These are phyloP conservation scores for Bacterosira constricta DNA, from an alignment of 108 stramenopile genomes.

Conservation along the genomic window DNA sequence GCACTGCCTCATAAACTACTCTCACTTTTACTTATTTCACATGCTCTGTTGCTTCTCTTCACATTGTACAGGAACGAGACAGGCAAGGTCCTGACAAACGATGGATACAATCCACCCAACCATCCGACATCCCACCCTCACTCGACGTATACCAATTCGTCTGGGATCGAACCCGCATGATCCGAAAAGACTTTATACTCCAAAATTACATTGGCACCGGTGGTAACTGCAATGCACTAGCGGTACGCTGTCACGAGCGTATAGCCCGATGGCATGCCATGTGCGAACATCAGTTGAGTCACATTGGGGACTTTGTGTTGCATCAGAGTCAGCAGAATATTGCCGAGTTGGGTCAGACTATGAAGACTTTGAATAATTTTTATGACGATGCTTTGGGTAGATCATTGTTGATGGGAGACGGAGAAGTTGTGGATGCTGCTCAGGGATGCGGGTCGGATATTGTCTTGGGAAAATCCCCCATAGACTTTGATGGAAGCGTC, in stretches of 20 bases:
- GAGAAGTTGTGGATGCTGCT: slow-evolving; percentile 58
- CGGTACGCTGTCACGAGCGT: slow-evolving; percentile 88
- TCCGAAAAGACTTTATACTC: slow-evolving; percentile 88
- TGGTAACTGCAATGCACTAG: slow-evolving; percentile 79
- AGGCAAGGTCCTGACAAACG: slow-evolving; percentile 88
- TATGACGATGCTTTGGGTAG: slow-evolving; percentile 84
- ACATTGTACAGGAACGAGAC: slow-evolving; percentile 65
- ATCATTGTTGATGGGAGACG: slow-evolving; percentile 53
- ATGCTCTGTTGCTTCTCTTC: background rate
- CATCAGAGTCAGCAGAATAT: slow-evolving; percentile 91
- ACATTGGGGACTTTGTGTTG: slow-evolving; percentile 78
- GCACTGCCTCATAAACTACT: background rate
- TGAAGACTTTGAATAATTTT: slow-evolving; percentile 86
- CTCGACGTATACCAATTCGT: slow-evolving; percentile 91
- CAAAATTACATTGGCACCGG: slow-evolving; percentile 91
- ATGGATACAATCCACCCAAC: slow-evolving; percentile 52
- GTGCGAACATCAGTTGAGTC: slow-evolving; percentile 89
- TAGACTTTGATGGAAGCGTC: slow-evolving; percentile 73
- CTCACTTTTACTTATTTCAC: background rate
- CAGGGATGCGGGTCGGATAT: slow-evolving; percentile 72
- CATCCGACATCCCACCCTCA: slow-evolving; percentile 59
- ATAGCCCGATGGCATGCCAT: slow-evolving; percentile 90
- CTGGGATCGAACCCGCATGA: slow-evolving; percentile 89
- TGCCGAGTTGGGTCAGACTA: slow-evolving; percentile 87
- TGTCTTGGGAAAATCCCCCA: slow-evolving; percentile 64